Conservation (phyloP, 1,139 yeast species). For the Oligophagozyma castellii region DNA sequence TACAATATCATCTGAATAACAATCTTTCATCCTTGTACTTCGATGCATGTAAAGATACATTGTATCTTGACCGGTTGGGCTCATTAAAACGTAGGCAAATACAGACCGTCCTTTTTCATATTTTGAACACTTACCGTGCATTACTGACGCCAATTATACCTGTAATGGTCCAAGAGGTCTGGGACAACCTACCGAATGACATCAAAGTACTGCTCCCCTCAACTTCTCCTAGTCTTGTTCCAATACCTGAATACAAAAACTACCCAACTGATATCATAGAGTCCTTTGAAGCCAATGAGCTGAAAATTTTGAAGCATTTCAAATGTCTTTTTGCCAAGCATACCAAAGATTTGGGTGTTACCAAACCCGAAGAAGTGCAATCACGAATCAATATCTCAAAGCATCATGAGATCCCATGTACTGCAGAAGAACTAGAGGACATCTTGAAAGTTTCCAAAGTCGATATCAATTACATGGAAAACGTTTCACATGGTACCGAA, state of each 20-base stretch:
- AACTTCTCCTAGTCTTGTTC: too few species aligned
- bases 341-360: slow-evolving; percentile 28
- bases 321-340: slow-evolving; percentile 7
- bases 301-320: slow-evolving; percentile 21
- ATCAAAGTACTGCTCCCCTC: too few species aligned
- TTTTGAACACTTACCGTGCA: slow-evolving; percentile 48
- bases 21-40: slow-evolving; percentile 75
- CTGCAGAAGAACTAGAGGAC: slow-evolving; percentile 31
- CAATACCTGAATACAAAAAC: too few species aligned
- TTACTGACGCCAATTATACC: slow-evolving; percentile 76
- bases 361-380: slow-evolving; percentile 20
- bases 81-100: slow-evolving; percentile 47
- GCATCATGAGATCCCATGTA: slow-evolving; percentile 15
- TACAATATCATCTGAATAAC: slow-evolving; percentile 62
- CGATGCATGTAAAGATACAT: slow-evolving; percentile 71
- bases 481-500: too few species aligned
- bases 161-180: slow-evolving; percentile 71
- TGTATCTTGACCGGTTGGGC: slow-evolving; percentile 50
- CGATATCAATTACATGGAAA: slow-evolving; percentile 4
- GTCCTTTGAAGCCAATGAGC: slow-evolving; percentile 9
- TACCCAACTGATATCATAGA: too few species aligned
- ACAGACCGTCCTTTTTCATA: slow-evolving; percentile 55
- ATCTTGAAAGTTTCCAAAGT: slow-evolving; percentile 56
- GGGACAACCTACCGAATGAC: slow-evolving; percentile 35
- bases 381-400: too few species aligned